phyloP scores from a whole-genome alignment of 345 rosid genomes.

The Moricandia moricandioides region DNA sequence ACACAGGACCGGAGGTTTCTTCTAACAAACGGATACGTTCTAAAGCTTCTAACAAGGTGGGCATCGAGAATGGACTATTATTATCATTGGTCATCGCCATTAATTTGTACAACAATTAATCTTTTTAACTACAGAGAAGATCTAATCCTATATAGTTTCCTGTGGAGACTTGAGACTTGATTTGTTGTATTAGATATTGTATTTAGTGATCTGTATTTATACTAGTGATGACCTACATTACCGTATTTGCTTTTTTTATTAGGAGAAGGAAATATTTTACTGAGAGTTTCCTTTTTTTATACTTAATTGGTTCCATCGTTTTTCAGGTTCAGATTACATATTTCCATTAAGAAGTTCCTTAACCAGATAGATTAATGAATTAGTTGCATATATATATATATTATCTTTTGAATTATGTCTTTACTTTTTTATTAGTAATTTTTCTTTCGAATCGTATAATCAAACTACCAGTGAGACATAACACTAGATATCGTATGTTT shows the following conservation, averaged over 20 bases:
- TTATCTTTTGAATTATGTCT: neutral
- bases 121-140: neutral
- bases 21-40: neutral
- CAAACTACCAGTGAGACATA: no score
- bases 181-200: neutral
- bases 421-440: neutral
- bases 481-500: no score
- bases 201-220: neutral
- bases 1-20: neutral
- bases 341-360: neutral
- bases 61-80: conserved; percentile 22
- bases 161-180: neutral
- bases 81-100: conserved; percentile 12
- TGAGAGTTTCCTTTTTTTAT: neutral
- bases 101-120: conserved; percentile 34
- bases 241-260: neutral
- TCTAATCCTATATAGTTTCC: neutral
- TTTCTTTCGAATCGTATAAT: no score
- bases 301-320: neutral
- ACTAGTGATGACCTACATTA: neutral
- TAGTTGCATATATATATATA: neutral
- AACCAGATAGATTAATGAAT: neutral
- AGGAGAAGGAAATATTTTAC: neutral
- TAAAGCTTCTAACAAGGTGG: conserved; percentile 1
- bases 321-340: neutral